A percentile compares a stretch with the other conserved stretches of the same genome.
Conservation (phyloP, 2,329 filamentous ascomycete genomes). For the Penicillium hordei region DNA sequence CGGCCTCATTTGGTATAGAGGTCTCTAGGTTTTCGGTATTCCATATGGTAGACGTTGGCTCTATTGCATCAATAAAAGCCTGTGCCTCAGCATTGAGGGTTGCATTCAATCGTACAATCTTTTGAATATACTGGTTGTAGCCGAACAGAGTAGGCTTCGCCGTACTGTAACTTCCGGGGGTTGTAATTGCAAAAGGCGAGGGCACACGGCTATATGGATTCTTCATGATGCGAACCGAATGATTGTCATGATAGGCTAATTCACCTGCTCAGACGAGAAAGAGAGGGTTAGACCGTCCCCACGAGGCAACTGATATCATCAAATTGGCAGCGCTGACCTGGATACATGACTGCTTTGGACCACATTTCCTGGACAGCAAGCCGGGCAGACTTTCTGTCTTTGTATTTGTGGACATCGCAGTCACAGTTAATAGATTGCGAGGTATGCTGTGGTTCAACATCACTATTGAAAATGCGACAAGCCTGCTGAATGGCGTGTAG, state of each 20-base stretch:
- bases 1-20: neutral
- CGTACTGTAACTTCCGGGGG: neutral
- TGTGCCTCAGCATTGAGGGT: neutral
- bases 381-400: slow-evolving; percentile 38
- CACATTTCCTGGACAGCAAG: slow-evolving; percentile 43
- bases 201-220: neutral
- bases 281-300: slow-evolving; percentile 30
- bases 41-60: neutral
- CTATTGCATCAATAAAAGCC: neutral
- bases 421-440: slow-evolving; percentile 38
- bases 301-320: neutral
- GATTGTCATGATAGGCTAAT: neutral
- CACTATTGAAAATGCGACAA: slow-evolving; percentile 47
- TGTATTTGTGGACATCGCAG: slow-evolving; percentile 46
- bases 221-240: neutral
- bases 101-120: neutral
- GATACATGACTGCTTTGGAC: slow-evolving; percentile 51
- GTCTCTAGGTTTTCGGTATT: neutral
- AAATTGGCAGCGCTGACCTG: slow-evolving; percentile 30
- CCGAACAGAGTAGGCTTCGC: neutral
- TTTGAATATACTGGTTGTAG: neutral
- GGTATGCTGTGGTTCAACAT: slow-evolving; percentile 51
- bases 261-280: neutral
- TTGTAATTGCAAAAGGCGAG: neutral
- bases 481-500: slow-evolving; percentile 43